Percentiles rank a stretch among this genome's conserved stretches.
These are phyloP conservation scores for Aspergillus glaucus DNA, from an alignment of 2,329 filamentous ascomycete species.

Conservation along the genomic window DNA sequence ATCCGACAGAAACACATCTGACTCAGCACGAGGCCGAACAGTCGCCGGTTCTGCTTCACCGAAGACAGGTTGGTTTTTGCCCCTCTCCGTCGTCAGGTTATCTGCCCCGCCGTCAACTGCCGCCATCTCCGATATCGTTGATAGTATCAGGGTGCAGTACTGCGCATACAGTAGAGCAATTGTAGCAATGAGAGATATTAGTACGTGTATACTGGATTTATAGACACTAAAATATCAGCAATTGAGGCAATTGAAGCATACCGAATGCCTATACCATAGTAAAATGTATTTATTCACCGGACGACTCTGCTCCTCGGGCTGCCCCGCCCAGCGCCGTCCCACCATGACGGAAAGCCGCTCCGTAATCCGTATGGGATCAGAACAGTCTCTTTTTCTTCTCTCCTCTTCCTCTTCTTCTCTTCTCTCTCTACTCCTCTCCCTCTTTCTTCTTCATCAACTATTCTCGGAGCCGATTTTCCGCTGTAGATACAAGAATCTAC, in stretches of 20 bases:
- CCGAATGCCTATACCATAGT: too few species aligned
- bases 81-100: background rate
- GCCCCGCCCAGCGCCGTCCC: slow-evolving; percentile 19
- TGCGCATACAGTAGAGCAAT: background rate
- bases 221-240: background rate
- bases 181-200: too few species aligned
- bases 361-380: slow-evolving; percentile 20
- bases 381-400: slow-evolving; percentile 6
- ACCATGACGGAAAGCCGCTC: slow-evolving; percentile 34
- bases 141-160: background rate
- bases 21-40: too few species aligned
- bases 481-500: slow-evolving; percentile 10
- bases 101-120: background rate
- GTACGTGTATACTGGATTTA: too few species aligned
- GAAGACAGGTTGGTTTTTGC: background rate
- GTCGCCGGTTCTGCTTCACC: background rate
- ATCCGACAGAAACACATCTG: too few species aligned
- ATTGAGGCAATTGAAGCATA: background rate
- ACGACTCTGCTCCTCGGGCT: slow-evolving; percentile 31
- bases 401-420: slow-evolving; percentile 18
- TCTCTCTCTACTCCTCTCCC: slow-evolving; percentile 18
- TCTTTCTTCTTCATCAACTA: slow-evolving; percentile 10
- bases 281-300: slow-evolving; percentile 14
- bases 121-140: background rate
- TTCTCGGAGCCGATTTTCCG: slow-evolving; percentile 4